Evolutionary conservation across 176 grass and related monocot species (phyloP).

Genomic region (Echinochloa phyllopogon): DNA sequence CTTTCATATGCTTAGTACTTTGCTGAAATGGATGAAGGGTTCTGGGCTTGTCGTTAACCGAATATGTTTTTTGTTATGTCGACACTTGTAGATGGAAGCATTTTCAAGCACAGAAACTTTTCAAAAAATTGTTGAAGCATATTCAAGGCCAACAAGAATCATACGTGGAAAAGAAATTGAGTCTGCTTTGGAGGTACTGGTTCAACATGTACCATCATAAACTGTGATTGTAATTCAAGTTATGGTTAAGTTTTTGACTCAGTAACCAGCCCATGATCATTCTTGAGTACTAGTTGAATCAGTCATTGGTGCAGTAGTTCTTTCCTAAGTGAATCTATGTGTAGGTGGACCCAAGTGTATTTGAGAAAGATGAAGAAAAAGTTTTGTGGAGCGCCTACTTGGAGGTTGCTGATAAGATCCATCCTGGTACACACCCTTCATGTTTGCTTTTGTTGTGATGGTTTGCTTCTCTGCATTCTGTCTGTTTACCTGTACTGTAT

Average conservation of each 20-base stretch:
- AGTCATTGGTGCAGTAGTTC: neutral
- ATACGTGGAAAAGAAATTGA: slow-evolving; percentile 76
- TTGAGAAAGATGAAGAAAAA: slow-evolving; percentile 82
- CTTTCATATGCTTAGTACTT: neutral
- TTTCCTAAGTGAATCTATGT: slow-evolving; percentile 21
- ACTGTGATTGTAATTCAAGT: slow-evolving; percentile 5
- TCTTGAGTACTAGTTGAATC: neutral
- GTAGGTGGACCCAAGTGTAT: slow-evolving; percentile 60
- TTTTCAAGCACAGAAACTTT: slow-evolving; percentile 73
- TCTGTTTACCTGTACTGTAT: neutral
- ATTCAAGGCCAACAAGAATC: slow-evolving; percentile 85
- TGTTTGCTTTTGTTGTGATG: neutral
- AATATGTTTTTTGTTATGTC: slow-evolving; percentile 1
- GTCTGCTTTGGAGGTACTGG: slow-evolving; percentile 60
- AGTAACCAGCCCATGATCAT: neutral
- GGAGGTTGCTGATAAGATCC: slow-evolving; percentile 67
- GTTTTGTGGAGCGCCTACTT: slow-evolving; percentile 77
- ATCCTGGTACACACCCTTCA: slow-evolving; percentile 59
- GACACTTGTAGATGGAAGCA: slow-evolving; percentile 70
- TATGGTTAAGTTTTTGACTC: neutral
- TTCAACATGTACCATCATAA: neutral
- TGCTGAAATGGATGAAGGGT: neutral
- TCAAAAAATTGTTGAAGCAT: slow-evolving; percentile 83
- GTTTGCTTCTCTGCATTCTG: slow-evolving; percentile 1
- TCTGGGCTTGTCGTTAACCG: neutral